These are phyloP conservation scores for Claviceps paspali DNA, from an alignment of 2,329 filamentous ascomycete genomes.

Conservation along the genomic window DNA sequence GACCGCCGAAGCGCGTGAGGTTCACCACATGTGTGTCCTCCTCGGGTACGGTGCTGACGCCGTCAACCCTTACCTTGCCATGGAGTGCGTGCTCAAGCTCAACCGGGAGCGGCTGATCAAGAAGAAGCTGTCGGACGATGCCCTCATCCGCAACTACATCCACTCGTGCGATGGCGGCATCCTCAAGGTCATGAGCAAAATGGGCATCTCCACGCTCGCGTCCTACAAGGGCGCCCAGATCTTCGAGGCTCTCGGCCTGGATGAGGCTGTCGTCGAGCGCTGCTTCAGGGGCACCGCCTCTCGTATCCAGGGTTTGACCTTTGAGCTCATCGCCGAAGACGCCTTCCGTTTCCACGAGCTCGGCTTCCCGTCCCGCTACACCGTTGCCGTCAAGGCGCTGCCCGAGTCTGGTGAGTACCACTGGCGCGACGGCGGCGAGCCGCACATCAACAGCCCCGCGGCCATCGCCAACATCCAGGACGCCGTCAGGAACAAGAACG, in stretches of 20 bases:
- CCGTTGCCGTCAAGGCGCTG: conserved; percentile 62
- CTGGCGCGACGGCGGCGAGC: conserved; percentile 91
- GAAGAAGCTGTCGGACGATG: conserved; percentile 70
- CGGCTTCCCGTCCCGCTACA: conserved; percentile 70
- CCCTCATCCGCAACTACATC: conserved; percentile 89
- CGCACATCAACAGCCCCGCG: conserved; percentile 86
- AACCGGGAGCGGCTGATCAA: conserved; percentile 85
- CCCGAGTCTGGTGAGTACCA: conserved; percentile 94
- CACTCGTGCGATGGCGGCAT: conserved; percentile 93
- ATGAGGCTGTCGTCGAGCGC: conserved; percentile 80
- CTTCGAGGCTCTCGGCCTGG: conserved; percentile 87
- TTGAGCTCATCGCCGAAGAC: conserved; percentile 85
- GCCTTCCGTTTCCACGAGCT: conserved; percentile 90
- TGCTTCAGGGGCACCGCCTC: conserved; percentile 93
- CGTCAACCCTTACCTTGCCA: conserved; percentile 85
- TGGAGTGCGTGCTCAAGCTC: conserved; percentile 95
- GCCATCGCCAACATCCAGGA: conserved; percentile 96
- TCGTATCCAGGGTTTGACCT: conserved; percentile 86
- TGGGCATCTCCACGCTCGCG: conserved; percentile 94
- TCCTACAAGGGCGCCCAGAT: conserved; percentile 98
- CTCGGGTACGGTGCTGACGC: conserved; percentile 90
- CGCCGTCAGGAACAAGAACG: conserved; percentile 90
- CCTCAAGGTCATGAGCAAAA: conserved; percentile 98
- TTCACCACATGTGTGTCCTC: conserved; percentile 97
- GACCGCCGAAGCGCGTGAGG: conserved; percentile 85